phyloP scores from a whole-genome alignment of 345 rosid genomes.

The Pelargonium nanum region DNA sequence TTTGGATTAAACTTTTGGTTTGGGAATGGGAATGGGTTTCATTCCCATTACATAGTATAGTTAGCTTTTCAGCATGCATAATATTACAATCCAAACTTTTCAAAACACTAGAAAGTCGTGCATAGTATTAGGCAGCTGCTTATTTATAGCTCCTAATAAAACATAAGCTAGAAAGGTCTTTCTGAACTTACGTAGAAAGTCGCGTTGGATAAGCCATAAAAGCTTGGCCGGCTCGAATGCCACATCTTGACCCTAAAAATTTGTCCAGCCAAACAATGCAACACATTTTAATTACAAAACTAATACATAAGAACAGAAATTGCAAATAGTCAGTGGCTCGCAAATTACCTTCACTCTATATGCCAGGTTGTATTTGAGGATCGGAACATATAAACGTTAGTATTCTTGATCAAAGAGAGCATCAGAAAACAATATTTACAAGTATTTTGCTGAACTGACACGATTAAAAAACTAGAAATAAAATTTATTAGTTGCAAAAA shows the following conservation, averaged over 20 bases:
- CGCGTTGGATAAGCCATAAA: slow-evolving; percentile 99
- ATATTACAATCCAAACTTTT: no score
- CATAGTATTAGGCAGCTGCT: not conserved
- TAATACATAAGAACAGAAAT: slow-evolving; percentile 5
- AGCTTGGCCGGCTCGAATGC: slow-evolving; percentile 96
- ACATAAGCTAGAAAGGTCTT: slow-evolving; percentile 3
- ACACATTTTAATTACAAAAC: slow-evolving; percentile 7
- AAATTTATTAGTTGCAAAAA: slow-evolving; percentile 7
- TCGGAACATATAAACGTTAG: slow-evolving; percentile 35
- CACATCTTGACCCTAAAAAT: slow-evolving; percentile 81
- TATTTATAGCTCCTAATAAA: slow-evolving; percentile 3
- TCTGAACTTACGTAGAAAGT: slow-evolving; percentile 78
- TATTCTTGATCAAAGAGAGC: slow-evolving; percentile 6
- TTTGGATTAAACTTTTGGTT: no score
- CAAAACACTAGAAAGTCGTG: no score
- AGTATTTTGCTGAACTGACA: not conserved
- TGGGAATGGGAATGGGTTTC: no score
- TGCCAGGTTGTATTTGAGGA: slow-evolving; percentile 23
- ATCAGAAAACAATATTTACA: slow-evolving; percentile 2
- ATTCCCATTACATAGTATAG: no score
- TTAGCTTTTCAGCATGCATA: no score
- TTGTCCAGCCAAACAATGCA: slow-evolving; percentile 18
- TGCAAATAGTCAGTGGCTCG: slow-evolving; percentile 13
- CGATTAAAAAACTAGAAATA: not conserved
- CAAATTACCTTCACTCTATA: slow-evolving; percentile 86